Percentiles rank a stretch among this genome's conserved stretches.
phyloP scores from a whole-genome alignment of 1,284 basidiomycete genomes.

The Pterulicium gracile region DNA sequence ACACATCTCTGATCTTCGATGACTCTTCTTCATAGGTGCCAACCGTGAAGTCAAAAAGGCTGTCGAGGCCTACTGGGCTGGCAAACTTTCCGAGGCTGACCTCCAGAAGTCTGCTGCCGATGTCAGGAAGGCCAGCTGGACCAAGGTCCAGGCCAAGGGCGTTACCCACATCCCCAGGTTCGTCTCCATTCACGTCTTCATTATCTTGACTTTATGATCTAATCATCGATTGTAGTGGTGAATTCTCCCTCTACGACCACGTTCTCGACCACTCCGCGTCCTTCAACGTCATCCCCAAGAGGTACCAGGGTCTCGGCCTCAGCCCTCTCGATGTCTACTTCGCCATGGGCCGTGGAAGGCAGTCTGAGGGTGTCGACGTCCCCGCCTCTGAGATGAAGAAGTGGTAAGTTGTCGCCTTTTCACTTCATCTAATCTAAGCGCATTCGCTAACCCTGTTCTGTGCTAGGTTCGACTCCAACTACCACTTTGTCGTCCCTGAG shows the following conservation, averaged over 20 bases:
- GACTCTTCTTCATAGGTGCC: slow-evolving; percentile 44
- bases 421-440: slow-evolving; percentile 6
- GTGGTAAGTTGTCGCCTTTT: slow-evolving; percentile 49
- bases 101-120: slow-evolving; percentile 85
- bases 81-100: slow-evolving; percentile 84
- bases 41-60: slow-evolving; percentile 99
- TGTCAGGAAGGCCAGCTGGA: slow-evolving; percentile 89
- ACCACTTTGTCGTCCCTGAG: slow-evolving; percentile 99
- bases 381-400: slow-evolving; percentile 99
- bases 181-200: too few relatives aligned
- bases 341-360: slow-evolving; percentile 98
- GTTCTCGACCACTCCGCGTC: slow-evolving; percentile 96
- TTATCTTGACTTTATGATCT: too few relatives aligned
- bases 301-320: slow-evolving; percentile 83
- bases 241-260: slow-evolving; percentile 98
- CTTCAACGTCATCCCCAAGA: slow-evolving; percentile 96
- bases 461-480: slow-evolving; percentile 97
- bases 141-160: slow-evolving; percentile 76
- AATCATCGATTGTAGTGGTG: slow-evolving; percentile 55
- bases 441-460: slow-evolving; percentile 1
- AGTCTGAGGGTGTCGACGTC: slow-evolving; percentile 90
- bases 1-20: slow-evolving; percentile 4
- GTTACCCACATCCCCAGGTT: slow-evolving; percentile 93
- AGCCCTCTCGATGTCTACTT: slow-evolving; percentile 94
- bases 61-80: slow-evolving; percentile 96